Evolutionary conservation across 2,329 filamentous ascomycete genomes (phyloP).

Genomic region (Thelonectria discophora): DNA sequence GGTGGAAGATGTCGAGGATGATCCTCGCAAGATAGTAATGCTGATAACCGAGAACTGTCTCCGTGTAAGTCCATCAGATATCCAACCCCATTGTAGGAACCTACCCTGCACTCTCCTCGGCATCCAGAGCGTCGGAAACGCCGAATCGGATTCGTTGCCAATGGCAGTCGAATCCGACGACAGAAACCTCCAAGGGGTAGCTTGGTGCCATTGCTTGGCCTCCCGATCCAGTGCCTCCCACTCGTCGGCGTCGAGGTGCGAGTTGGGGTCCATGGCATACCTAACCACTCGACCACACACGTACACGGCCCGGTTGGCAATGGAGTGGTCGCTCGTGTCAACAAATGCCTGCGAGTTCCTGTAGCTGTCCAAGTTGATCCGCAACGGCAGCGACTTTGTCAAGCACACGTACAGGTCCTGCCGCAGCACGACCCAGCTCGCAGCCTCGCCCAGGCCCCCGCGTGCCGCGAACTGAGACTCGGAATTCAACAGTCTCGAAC

Average conservation of each 20-base stretch:
- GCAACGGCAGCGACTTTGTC: conserved; percentile 49
- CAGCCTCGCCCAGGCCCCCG: conserved; percentile 52
- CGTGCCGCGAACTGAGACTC: conserved; percentile 41
- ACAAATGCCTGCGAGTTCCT: conserved; percentile 36
- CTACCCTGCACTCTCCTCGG: conserved; percentile 27
- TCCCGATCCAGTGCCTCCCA: conserved; percentile 37
- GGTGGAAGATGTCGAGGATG: conserved; percentile 51
- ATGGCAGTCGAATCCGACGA: conserved; percentile 24
- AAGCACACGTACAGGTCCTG: conserved; percentile 60
- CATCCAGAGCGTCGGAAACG: conserved; percentile 33
- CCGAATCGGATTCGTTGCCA: conserved; percentile 7
- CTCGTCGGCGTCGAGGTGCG: conserved; percentile 33
- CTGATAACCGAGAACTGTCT: conserved; percentile 48
- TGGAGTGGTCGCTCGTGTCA: conserved; percentile 36
- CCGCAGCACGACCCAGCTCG: conserved; percentile 58
- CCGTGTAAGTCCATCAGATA: conserved; percentile 20
- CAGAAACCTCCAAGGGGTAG: conserved; percentile 31
- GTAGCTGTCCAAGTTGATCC: conserved; percentile 50
- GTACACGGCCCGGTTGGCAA: conserved; percentile 42
- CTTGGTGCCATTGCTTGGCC: conserved; percentile 36
- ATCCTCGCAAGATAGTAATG: conserved; percentile 53
- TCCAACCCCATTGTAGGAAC: not conserved
- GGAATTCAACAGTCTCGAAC: conserved; percentile 39
- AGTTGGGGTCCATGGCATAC: conserved; percentile 45
- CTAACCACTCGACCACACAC: conserved; percentile 45